Evolutionary conservation across 1,284 basidiomycete species (phyloP).

Genomic region (Microbotryum saponariae): DNA sequence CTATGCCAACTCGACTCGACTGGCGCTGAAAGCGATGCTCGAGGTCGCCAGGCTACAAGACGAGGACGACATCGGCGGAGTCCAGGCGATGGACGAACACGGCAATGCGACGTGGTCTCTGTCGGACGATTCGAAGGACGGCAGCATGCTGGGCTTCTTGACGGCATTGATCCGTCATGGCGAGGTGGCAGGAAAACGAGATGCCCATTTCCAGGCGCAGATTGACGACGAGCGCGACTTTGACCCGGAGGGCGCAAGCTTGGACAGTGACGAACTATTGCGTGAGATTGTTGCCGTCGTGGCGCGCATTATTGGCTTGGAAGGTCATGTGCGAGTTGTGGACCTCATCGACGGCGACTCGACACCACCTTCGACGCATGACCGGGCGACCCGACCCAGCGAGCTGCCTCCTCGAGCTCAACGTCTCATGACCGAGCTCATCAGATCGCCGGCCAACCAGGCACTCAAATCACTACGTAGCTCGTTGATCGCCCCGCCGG

Average conservation of each 20-base stretch:
- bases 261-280: slow-evolving; percentile 29
- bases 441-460: slow-evolving; percentile 37
- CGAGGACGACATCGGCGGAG: slow-evolving; percentile 31
- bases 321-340: slow-evolving; percentile 31
- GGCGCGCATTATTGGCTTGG: slow-evolving; percentile 33
- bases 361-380: neutral
- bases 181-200: slow-evolving; percentile 23
- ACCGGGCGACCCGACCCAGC: slow-evolving; percentile 10
- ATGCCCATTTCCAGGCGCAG: neutral
- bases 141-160: slow-evolving; percentile 27
- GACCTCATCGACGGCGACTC: slow-evolving; percentile 19
- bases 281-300: slow-evolving; percentile 34
- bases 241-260: neutral
- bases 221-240: neutral
- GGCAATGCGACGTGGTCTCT: too few species aligned
- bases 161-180: slow-evolving; percentile 28
- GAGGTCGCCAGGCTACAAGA: slow-evolving; percentile 27
- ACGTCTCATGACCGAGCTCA: slow-evolving; percentile 35
- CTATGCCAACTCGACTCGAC: slow-evolving; percentile 26
- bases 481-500: slow-evolving; percentile 26
- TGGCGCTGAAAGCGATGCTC: slow-evolving; percentile 25
- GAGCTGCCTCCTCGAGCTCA: slow-evolving; percentile 28
- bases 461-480: slow-evolving; percentile 32
- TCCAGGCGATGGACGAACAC: too few species aligned
- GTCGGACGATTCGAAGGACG: slow-evolving; percentile 3